These are phyloP conservation scores for Naematelia encephala DNA, from an alignment of 768 basidiomycete genomes.

Conservation along the genomic window DNA sequence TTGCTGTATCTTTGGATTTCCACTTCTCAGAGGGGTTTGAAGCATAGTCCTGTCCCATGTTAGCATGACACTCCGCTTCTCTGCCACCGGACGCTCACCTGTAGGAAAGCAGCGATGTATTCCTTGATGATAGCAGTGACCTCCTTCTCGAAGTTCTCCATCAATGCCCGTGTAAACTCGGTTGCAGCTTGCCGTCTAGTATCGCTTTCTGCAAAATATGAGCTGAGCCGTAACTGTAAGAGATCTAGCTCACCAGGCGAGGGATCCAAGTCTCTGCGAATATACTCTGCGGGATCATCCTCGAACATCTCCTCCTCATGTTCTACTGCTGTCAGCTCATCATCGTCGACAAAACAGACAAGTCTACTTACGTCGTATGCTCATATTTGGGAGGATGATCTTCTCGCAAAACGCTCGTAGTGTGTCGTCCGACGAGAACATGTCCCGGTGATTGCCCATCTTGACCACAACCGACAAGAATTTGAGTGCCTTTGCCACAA, in stretches of 20 bases:
- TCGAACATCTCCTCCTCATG: constrained; percentile 94
- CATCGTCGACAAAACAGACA: too few species aligned
- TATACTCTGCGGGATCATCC: constrained; percentile 93
- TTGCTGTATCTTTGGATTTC: constrained; percentile 89
- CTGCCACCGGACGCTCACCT: constrained; percentile 35
- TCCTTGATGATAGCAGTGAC: constrained; percentile 80
- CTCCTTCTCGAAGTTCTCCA: constrained; percentile 71
- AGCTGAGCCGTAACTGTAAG: not conserved
- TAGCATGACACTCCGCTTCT: constrained; percentile 4
- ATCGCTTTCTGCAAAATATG: constrained; percentile 60
- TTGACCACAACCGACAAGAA: constrained; percentile 93
- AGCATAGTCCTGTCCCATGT: constrained; percentile 56
- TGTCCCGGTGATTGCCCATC: constrained; percentile 70
- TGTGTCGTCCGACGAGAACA: constrained; percentile 73
- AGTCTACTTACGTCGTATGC: constrained; percentile 62
- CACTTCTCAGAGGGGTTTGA: constrained; percentile 62
- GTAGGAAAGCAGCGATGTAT: constrained; percentile 76
- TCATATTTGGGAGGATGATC: constrained; percentile 90
- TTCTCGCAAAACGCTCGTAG: constrained; percentile 79
- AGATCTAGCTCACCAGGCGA: constrained; percentile 54
- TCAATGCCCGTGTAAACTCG: constrained; percentile 89
- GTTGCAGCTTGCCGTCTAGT: constrained; percentile 90
- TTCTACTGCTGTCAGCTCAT: constrained; percentile 53
- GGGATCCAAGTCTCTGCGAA: constrained; percentile 75
- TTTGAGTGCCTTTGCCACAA: constrained; percentile 83